A percentile compares a stretch with the other conserved stretches of the same genome.
Conservation (phyloP, 2,329 filamentous ascomycete genomes). For the Tolypocladium ovalisporum region DNA sequence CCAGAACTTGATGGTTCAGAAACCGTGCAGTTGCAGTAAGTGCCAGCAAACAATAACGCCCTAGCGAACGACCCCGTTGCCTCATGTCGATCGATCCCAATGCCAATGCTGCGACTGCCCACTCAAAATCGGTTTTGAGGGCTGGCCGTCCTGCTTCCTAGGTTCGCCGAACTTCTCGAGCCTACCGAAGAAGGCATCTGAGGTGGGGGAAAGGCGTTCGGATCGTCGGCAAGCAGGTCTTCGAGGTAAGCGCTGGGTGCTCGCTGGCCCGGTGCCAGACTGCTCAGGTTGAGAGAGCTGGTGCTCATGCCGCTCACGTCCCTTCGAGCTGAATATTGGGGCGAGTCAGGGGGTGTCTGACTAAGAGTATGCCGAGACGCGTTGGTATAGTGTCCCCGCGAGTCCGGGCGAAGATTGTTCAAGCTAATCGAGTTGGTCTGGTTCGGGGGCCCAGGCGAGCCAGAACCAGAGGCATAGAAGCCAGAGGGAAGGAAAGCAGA, state of each 20-base stretch:
- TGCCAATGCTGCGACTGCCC: background rate
- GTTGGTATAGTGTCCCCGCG: conserved; percentile 34
- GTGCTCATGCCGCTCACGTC: conserved; percentile 52
- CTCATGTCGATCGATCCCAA: background rate
- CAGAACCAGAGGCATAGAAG: conserved; percentile 69
- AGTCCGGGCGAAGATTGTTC: conserved; percentile 50
- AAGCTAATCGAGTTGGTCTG: conserved; percentile 46
- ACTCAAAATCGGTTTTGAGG: conserved; percentile 15
- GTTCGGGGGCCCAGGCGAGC: conserved; percentile 33
- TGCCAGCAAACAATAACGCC: background rate
- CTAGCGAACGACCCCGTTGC: background rate
- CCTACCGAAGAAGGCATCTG: conserved; percentile 19
- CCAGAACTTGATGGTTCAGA: background rate
- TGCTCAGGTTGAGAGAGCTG: conserved; percentile 55
- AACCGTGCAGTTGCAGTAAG: background rate
- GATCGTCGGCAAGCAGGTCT: conserved; percentile 73
- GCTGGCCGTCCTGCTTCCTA: conserved; percentile 7
- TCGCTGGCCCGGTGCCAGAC: conserved; percentile 49
- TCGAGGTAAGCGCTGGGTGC: conserved; percentile 86
- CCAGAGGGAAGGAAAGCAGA: conserved; percentile 82
- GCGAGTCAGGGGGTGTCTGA: conserved; percentile 55
- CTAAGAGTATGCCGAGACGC: conserved; percentile 31
- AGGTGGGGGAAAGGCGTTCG: conserved; percentile 35
- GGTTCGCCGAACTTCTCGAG: background rate
- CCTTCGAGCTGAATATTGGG: conserved; percentile 36